Conservation (phyloP, 345 rosid genomes). For the Eucalyptus guilfoylei region DNA sequence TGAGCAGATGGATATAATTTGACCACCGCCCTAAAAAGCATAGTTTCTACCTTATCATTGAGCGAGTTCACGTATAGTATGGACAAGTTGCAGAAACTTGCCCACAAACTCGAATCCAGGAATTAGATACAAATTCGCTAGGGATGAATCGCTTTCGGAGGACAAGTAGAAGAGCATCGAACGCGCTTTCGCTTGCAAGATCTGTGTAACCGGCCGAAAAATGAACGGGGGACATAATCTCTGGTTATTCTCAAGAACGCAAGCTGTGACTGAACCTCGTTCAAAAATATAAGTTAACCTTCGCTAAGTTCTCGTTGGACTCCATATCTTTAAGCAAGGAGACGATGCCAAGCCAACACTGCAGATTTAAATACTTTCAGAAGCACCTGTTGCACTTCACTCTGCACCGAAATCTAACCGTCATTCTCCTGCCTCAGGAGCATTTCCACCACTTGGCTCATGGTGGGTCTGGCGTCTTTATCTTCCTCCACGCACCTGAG, state of each 20-base stretch:
- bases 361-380: too few relatives aligned
- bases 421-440: background rate
- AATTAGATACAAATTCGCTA: background rate
- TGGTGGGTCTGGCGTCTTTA: slow-evolving; percentile 18
- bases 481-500: slow-evolving; percentile 19
- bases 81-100: background rate
- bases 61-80: background rate
- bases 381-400: too few relatives aligned
- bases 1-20: background rate
- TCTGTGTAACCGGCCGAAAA: background rate
- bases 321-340: too few relatives aligned
- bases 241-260: background rate
- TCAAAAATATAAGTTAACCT: background rate
- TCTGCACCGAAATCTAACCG: background rate
- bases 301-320: background rate
- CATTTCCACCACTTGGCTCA: slow-evolving; percentile 17
- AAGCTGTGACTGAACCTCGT: background rate
- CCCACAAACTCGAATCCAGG: background rate
- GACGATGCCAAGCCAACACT: too few relatives aligned
- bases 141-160: background rate
- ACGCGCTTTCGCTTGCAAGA: background rate
- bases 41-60: background rate
- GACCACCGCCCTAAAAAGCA: background rate
- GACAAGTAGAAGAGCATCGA: background rate
- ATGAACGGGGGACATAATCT: background rate